Evolutionary conservation across 75 land plant genomes (phyloP).

Genomic region (Pseudotsuga menziesii): DNA sequence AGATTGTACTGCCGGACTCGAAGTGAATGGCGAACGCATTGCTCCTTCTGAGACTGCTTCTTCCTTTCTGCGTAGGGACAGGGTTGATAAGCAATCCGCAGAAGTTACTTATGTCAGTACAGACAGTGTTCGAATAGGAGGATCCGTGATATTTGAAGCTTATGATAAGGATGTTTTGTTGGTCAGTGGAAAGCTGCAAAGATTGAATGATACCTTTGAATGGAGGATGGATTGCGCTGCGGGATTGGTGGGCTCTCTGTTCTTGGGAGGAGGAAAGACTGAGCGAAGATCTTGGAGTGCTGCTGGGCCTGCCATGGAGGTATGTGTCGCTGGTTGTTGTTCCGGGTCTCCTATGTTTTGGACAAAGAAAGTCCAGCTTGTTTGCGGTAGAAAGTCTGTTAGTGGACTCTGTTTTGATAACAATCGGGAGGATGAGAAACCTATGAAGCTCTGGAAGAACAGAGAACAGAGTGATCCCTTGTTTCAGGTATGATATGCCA

Average conservation of each 20-base stretch:
- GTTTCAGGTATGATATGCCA: not conserved
- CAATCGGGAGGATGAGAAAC: conserved; percentile 57
- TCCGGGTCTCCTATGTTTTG: conserved; percentile 67
- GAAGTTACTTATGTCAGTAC: conserved; percentile 88
- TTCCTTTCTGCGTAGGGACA: conserved; percentile 57
- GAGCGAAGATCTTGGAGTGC: not conserved
- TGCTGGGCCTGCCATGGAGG: conserved; percentile 55
- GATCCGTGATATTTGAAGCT: conserved; percentile 63
- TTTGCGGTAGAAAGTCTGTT: conserved; percentile 34
- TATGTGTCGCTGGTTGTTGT: conserved; percentile 74
- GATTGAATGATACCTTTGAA: conserved; percentile 14
- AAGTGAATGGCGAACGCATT: conserved; percentile 63
- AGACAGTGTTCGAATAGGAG: conserved; percentile 60
- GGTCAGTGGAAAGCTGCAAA: conserved; percentile 59
- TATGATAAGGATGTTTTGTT: conserved; percentile 50
- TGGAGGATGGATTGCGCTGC: conserved; percentile 86
- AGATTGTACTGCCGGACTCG: conserved; percentile 55
- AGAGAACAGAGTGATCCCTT: not conserved
- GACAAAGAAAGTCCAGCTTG: conserved; percentile 62
- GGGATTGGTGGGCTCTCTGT: conserved; percentile 20
- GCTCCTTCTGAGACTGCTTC: conserved; percentile 48
- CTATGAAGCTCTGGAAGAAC: not conserved
- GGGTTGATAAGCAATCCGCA: conserved; percentile 70
- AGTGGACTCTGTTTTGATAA: conserved; percentile 36
- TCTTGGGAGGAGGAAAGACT: conserved; percentile 36